Conservation (phyloP, 1,284 basidiomycete species). For the Thecaphora frezii region DNA sequence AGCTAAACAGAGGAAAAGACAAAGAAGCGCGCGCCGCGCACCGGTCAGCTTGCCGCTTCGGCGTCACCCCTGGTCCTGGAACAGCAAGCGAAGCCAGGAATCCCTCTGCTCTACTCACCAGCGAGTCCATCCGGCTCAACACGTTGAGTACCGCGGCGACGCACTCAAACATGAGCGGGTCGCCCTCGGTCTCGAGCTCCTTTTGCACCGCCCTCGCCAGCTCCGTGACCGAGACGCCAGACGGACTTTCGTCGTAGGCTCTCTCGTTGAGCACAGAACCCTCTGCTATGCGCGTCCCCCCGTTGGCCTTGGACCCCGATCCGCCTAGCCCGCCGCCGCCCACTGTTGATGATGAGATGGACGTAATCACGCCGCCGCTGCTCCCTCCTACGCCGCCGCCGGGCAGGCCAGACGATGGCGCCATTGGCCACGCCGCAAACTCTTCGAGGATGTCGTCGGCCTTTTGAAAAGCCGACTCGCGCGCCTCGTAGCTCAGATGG, state of each 20-base stretch:
- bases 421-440: constrained; percentile 58
- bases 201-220: constrained; percentile 42
- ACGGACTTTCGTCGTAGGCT: constrained; percentile 15
- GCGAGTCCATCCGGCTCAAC: constrained; percentile 48
- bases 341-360: constrained; percentile 7
- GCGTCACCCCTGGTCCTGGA: too few species aligned
- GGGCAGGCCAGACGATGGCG: constrained; percentile 39
- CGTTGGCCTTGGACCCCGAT: constrained; percentile 10
- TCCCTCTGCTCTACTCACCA: too few species aligned
- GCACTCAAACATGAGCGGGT: constrained; percentile 46
- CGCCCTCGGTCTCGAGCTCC: constrained; percentile 37
- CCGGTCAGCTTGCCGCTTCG: too few species aligned
- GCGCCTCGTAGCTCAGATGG: constrained; percentile 49
- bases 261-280: constrained; percentile 22
- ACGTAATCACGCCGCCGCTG: constrained; percentile 10
- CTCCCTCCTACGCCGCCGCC: constrained; percentile 24
- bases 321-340: too few species aligned
- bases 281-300: constrained; percentile 28
- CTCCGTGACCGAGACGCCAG: constrained; percentile 39
- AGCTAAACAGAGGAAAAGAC: too few species aligned
- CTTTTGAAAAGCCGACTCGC: constrained; percentile 51
- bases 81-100: neutral
- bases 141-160: constrained; percentile 53
- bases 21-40: too few species aligned
- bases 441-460: constrained; percentile 48